These are phyloP conservation scores for Pythium brassicae DNA, from an alignment of 352 stramenopile species.

Conservation along the genomic window DNA sequence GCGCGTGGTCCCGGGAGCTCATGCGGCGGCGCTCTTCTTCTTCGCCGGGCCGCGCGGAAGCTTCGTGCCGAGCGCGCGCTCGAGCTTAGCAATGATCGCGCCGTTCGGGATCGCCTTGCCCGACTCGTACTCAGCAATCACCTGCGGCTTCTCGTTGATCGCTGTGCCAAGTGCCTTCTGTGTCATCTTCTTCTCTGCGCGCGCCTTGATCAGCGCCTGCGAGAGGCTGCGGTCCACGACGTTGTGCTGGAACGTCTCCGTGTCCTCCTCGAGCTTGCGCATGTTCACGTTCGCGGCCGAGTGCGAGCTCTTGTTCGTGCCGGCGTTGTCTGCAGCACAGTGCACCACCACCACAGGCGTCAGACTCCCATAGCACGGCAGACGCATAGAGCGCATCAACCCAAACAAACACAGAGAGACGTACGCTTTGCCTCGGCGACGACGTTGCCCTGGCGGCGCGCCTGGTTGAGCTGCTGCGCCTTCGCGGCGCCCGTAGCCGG, in stretches of 20 bases:
- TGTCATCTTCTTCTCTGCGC: conserved; percentile 97
- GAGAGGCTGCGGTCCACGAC: conserved; percentile 82
- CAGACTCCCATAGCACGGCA: too few species aligned
- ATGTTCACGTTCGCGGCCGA: conserved; percentile 73
- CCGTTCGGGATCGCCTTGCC: conserved; percentile 97
- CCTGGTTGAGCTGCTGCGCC: conserved; percentile 65
- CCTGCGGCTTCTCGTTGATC: conserved; percentile 96
- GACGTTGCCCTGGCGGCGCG: conserved; percentile 65
- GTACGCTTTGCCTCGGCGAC: conserved; percentile 72
- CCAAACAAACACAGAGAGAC: conserved; percentile 14
- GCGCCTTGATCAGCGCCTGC: conserved; percentile 94
- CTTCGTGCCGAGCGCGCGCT: conserved; percentile 90
- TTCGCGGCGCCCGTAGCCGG: conserved; percentile 54
- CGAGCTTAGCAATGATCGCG: conserved; percentile 96
- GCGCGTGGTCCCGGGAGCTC: conserved; percentile 12
- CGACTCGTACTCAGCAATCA: conserved; percentile 97
- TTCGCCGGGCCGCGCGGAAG: conserved; percentile 78
- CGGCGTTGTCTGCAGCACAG: conserved; percentile 40
- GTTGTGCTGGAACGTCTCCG: conserved; percentile 88
- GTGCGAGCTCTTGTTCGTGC: conserved; percentile 87
- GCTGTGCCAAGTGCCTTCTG: conserved; percentile 96
- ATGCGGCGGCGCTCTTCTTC: conserved; percentile 37
- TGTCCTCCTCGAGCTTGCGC: conserved; percentile 89
- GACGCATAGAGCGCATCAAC: too few species aligned
- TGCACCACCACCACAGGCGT: too few species aligned